phyloP scores from a whole-genome alignment of 495 filamentous ascomycete species.

The Aspergillus egyptiacus region DNA sequence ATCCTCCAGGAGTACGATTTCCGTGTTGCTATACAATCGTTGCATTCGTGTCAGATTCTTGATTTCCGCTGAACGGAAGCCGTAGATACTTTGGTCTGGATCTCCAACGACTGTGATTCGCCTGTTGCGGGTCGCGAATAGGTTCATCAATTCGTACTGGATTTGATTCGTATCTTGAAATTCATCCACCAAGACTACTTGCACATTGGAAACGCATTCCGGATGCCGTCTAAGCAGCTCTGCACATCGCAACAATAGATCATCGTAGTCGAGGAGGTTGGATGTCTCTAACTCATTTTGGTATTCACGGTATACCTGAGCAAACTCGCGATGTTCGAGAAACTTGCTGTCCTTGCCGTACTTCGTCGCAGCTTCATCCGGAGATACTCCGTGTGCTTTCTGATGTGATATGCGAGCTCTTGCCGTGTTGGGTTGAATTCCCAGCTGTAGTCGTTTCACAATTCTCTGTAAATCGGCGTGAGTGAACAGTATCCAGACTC shows the following conservation, averaged over 20 bases:
- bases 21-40: conserved; percentile 65
- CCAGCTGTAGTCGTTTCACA: conserved; percentile 62
- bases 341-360: conserved; percentile 38
- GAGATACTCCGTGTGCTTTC: conserved; percentile 65
- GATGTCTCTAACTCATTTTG: conserved; percentile 64
- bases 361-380: conserved; percentile 37
- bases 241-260: conserved; percentile 78
- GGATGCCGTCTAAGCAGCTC: conserved; percentile 73
- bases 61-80: conserved; percentile 95
- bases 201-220: conserved; percentile 83
- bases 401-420: conserved; percentile 75
- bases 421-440: conserved; percentile 63
- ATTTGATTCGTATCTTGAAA: conserved; percentile 97
- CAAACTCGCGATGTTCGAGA: conserved; percentile 66
- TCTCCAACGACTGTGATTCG: conserved; percentile 93
- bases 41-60: conserved; percentile 80
- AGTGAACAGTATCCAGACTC: neutral
- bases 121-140: conserved; percentile 66
- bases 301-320: conserved; percentile 71
- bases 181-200: conserved; percentile 92
- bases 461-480: conserved; percentile 52
- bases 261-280: conserved; percentile 92
- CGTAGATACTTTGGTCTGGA: conserved; percentile 97
- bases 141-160: conserved; percentile 91
- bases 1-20: conserved; percentile 81